phyloP scores from a whole-genome alignment of 2,329 filamentous ascomycete species.

The Stagonosporopsis rhizophila region DNA sequence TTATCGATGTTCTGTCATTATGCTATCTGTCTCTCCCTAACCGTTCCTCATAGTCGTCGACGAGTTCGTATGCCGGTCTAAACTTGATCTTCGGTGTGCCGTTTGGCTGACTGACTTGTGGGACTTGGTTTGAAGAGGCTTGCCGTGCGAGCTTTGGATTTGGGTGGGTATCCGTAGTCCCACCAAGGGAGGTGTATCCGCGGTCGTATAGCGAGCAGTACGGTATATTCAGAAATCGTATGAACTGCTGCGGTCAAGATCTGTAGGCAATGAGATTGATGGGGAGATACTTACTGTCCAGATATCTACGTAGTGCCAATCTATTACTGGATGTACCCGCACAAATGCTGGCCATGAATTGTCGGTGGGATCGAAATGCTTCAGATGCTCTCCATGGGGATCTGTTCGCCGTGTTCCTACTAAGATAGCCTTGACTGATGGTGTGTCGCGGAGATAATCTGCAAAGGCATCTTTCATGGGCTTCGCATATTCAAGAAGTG shows the following conservation, averaged over 20 bases:
- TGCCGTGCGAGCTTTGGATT: conserved; percentile 69
- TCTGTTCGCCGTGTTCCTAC: conserved; percentile 91
- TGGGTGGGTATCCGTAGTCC: conserved; percentile 84
- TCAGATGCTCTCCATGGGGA: conserved; percentile 81
- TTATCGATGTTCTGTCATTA: background rate
- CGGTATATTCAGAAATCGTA: conserved; percentile 76
- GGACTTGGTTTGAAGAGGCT: conserved; percentile 27
- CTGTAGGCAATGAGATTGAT: too few relatives aligned
- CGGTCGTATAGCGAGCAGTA: conserved; percentile 89
- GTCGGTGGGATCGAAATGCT: conserved; percentile 87
- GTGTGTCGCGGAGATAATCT: conserved; percentile 72
- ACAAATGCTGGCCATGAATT: conserved; percentile 90
- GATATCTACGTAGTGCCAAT: conserved; percentile 96
- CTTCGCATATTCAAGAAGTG: conserved; percentile 74
- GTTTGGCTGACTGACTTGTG: conserved; percentile 23
- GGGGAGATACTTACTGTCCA: conserved; percentile 87
- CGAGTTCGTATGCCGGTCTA: conserved; percentile 50
- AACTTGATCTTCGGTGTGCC: conserved; percentile 37
- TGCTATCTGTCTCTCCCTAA: conserved; percentile 44
- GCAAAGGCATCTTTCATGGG: conserved; percentile 84
- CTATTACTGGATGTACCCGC: conserved; percentile 92
- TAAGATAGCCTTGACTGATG: conserved; percentile 76
- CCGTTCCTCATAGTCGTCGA: conserved; percentile 51
- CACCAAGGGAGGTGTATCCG: conserved; percentile 92
- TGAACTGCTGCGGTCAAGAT: conserved; percentile 64